Base-by-base conservation (phyloP, 2,329 filamentous ascomycete species). In the Penicillium glabrum region DNA sequence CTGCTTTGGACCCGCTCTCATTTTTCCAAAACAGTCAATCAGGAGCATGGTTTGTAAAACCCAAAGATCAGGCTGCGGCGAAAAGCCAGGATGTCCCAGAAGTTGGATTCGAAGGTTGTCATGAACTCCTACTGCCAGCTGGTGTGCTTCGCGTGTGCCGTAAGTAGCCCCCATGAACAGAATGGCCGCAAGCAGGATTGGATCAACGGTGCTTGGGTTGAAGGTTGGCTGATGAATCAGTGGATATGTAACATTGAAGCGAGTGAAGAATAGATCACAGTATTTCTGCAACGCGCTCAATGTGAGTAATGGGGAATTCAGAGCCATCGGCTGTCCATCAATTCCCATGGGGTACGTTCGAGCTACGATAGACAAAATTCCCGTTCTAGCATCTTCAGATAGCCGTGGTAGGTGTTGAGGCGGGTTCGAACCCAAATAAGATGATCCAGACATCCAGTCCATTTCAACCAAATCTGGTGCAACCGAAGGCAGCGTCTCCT, bases 11-110 rank as follows among this genome's bases (percentile, higher is more conserved):
- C 85, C 85, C 0, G 84, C 84, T 53, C 84, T 75, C 37, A 82
- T 85, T 66, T 87, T 87, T 3, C 85, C 85, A 54, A 87, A 87
- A 60, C 85, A 87, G 60, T 87, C 85, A 0, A 87, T 83, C 0
- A 88, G 71, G 9, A 88, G 69, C 33, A 87, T 85, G 0, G 83
- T 83, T 58, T 87, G 84, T 0, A 87, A 62, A 0, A 85, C 80
- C 85, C 84, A 87, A 0, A 87, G 72, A 23, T 83, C 79, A 0
- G 85, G 84, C n/a, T 80, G 79, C 0, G 84, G 75, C 1, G 78
- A 84, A 65, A 87, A 88, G 0, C 79, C 79, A 1, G 77, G 72
- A 64, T 85, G 82, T 11, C 80, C 79, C 52, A 87, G 82, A n/a
- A 87, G 84, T 44, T 82, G 80, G 7, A 83, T 81, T 9, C 83